phyloP scores from a whole-genome alignment of 164 flowering plant genomes.

The Annona cherimola region DNA sequence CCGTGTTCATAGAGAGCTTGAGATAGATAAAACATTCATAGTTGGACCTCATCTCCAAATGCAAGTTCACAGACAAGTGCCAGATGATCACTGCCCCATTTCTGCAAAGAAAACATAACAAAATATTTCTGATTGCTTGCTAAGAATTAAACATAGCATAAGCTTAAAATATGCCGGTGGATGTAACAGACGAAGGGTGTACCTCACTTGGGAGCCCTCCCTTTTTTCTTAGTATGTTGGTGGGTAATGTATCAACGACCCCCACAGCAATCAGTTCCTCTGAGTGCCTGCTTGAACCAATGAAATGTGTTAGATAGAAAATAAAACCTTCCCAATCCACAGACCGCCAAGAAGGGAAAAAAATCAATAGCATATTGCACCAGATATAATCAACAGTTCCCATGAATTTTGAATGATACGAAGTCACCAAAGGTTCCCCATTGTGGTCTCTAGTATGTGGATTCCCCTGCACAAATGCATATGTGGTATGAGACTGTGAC shows the following conservation, averaged over 20 bases:
- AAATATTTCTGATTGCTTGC: neutral
- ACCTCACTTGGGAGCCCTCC: conserved; percentile 84
- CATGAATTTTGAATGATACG: conserved; percentile 64
- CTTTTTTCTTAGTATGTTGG: conserved; percentile 32
- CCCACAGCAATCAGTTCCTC: conserved; percentile 59
- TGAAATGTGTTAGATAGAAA: conserved; percentile 10
- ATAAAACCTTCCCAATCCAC: conserved; percentile 4
- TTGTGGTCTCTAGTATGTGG: conserved; percentile 43
- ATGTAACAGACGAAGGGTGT: conserved; percentile 3
- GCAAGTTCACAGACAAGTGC: conserved; percentile 84
- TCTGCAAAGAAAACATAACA: conserved; percentile 34
- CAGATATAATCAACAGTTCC: conserved; percentile 93
- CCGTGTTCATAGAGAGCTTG: too few species aligned
- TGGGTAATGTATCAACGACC: conserved; percentile 75
- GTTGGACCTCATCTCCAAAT: conserved; percentile 27
- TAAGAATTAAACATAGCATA: neutral
- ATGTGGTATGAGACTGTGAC: neutral
- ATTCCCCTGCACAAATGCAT: conserved; percentile 19
- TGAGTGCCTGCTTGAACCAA: conserved; percentile 51
- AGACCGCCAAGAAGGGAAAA: neutral
- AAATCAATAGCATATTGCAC: conserved; percentile 22
- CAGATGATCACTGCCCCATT: conserved; percentile 89
- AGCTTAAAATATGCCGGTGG: neutral
- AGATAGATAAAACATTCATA: too few species aligned
- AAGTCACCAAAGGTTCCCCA: conserved; percentile 83